phyloP scores from a whole-genome alignment of 768 basidiomycete genomes.

The Pleurotus sapidus region DNA sequence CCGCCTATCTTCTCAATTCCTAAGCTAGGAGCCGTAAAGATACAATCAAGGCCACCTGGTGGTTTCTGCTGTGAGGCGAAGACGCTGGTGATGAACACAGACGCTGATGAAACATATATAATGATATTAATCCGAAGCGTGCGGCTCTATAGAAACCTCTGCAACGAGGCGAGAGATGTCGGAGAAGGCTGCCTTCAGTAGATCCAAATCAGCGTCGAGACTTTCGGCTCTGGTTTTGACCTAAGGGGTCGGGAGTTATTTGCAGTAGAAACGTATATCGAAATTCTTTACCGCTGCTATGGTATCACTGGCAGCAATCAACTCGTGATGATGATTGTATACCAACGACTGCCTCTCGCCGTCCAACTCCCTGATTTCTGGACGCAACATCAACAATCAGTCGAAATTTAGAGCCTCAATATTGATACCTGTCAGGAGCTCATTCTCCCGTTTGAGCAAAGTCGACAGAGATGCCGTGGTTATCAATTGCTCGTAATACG shows the following conservation, averaged over 20 bases:
- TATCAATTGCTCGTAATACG: constrained; percentile 84
- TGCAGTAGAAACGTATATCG: neutral
- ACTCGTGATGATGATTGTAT: constrained; percentile 94
- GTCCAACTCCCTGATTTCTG: constrained; percentile 86
- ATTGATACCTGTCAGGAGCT: constrained; percentile 53
- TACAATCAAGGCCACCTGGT: no score
- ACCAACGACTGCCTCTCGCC: constrained; percentile 88
- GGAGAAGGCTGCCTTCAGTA: constrained; percentile 76
- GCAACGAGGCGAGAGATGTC: constrained; percentile 80
- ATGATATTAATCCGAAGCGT: neutral
- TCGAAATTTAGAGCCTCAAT: no score
- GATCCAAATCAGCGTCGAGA: constrained; percentile 80
- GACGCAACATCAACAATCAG: neutral
- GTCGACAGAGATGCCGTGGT: constrained; percentile 73
- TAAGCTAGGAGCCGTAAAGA: no score
- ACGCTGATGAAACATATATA: no score
- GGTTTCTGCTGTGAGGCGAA: no score
- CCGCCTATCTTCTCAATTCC: no score
- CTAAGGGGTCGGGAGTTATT: constrained; percentile 30
- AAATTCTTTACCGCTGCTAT: constrained; percentile 67
- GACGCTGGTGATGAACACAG: no score
- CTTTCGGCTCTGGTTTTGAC: constrained; percentile 88
- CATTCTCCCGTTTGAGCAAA: constrained; percentile 79
- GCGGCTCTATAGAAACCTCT: constrained; percentile 55
- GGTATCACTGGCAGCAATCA: constrained; percentile 91